A percentile compares a stretch with the other conserved stretches of the same genome.
Evolutionary conservation across 306 rosid species (phyloP).

Genomic region (Neltuma alba): DNA sequence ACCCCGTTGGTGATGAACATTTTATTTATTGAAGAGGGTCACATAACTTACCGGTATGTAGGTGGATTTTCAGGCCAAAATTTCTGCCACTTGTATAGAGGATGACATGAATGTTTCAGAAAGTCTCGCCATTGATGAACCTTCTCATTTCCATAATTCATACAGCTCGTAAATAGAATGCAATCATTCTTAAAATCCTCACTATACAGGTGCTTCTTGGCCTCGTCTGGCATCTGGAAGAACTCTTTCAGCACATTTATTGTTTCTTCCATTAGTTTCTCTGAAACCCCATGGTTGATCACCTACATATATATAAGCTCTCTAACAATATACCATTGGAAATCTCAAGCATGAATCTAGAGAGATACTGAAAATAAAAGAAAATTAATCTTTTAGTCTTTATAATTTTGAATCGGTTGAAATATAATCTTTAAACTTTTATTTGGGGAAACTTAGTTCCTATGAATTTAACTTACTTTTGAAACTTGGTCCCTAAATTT

Average conservation of each 20-base stretch:
- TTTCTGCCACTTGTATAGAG: not conserved
- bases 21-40: not conserved
- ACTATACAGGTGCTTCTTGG: not conserved
- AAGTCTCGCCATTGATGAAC: not conserved
- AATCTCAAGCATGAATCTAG: too few relatives aligned
- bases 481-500: too few relatives aligned
- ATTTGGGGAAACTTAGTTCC: too few relatives aligned
- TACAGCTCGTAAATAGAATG: not conserved
- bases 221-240: not conserved
- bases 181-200: not conserved
- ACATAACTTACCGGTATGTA: not conserved
- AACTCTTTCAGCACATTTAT: not conserved
- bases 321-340: not conserved
- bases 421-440: too few relatives aligned
- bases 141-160: conserved; percentile 1
- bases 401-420: too few relatives aligned
- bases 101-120: not conserved
- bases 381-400: too few relatives aligned
- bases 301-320: not conserved
- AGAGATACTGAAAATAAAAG: too few relatives aligned
- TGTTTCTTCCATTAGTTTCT: not conserved
- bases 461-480: too few relatives aligned
- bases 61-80: not conserved
- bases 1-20: too few relatives aligned
- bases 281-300: not conserved